These are phyloP conservation scores for Fusarium pseudoanthophilum DNA, from an alignment of 2,329 filamentous ascomycete species.

Conservation along the genomic window DNA sequence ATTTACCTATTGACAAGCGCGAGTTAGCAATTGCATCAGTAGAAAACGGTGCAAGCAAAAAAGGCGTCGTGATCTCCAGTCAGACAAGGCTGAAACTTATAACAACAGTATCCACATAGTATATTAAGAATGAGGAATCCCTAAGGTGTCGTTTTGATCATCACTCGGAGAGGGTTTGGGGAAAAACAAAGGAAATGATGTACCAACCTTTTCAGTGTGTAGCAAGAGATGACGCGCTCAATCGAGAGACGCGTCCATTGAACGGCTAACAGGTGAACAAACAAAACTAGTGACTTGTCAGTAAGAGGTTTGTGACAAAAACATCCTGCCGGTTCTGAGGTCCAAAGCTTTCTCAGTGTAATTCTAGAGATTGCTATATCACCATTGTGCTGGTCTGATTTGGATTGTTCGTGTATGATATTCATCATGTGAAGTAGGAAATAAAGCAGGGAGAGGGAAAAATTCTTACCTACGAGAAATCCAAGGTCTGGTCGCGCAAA, in stretches of 20 bases:
- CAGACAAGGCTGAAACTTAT: conserved; percentile 77
- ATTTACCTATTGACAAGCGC: conserved; percentile 55
- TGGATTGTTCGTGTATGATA: conserved; percentile 67
- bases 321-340: conserved; percentile 23
- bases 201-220: conserved; percentile 59
- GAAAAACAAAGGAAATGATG: neutral
- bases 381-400: conserved; percentile 69
- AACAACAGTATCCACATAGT: conserved; percentile 70
- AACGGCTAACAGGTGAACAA: neutral
- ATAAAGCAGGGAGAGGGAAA: neutral
- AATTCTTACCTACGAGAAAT: conserved; percentile 40
- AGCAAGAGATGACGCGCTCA: conserved; percentile 9
- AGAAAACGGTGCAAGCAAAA: conserved; percentile 19
- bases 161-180: conserved; percentile 57
- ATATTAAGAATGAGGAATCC: conserved; percentile 76
- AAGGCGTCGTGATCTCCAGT: conserved; percentile 54
- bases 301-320: conserved; percentile 12
- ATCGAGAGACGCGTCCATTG: conserved; percentile 14
- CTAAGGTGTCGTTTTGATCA: conserved; percentile 71
- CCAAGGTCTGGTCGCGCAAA: conserved; percentile 19
- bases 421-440: conserved; percentile 48
- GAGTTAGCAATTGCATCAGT: conserved; percentile 51
- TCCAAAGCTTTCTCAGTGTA: conserved; percentile 63
- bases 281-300: conserved; percentile 26
- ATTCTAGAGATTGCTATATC: conserved; percentile 62